Evolutionary conservation across 495 filamentous ascomycete genomes (phyloP), one percentile per base, ranked within the genome.

Genomic region (Penicillium waksmanii): DNA sequence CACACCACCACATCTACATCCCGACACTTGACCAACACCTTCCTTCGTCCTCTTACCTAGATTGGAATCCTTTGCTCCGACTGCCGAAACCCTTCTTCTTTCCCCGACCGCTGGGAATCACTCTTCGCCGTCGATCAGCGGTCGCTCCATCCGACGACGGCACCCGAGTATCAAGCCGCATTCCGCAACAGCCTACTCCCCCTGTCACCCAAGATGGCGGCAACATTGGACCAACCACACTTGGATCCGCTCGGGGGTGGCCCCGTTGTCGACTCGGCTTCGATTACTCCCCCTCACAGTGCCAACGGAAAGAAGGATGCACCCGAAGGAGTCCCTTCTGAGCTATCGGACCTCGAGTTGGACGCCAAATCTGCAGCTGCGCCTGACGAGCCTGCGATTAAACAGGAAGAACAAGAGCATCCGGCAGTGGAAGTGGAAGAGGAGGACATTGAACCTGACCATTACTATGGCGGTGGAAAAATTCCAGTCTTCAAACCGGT

Each of bases 401-500:
- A 71, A 43, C 56, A 52, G 25, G 69, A 74, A 35, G 70, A 73
- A 49, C 80, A 75, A 8, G 79, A 79, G n/a, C 81, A 87, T 11
- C 23, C 43, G 6, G 8, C 5, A 3, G 34, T 53, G 18, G 57
- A 61, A 3, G 34, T 53, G n/a, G 57, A 61, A n/a, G 62, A 56
- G 36, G 87, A 89, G 55, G 88, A 91, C 60, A 90, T 91, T 56
- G 77, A 85, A 57, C 95, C 95, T 3, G 92, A 92, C 66, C 88
- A 97, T 72, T 97, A 89, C 76, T 95, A 91, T 65, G 89, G 87
- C 36, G 87, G 81, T 65, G 92, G 92, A 64, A 91, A 85, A 62
- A 88, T 98, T 23, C 96, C 95, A 13, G 90, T 98, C 21, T 98
- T 98, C 79, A 93, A 87, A 71, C 95, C 95, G 48, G 87, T 90